Conservation (phyloP, 2,329 filamentous ascomycete species). For the Zymoseptoria brevis region DNA sequence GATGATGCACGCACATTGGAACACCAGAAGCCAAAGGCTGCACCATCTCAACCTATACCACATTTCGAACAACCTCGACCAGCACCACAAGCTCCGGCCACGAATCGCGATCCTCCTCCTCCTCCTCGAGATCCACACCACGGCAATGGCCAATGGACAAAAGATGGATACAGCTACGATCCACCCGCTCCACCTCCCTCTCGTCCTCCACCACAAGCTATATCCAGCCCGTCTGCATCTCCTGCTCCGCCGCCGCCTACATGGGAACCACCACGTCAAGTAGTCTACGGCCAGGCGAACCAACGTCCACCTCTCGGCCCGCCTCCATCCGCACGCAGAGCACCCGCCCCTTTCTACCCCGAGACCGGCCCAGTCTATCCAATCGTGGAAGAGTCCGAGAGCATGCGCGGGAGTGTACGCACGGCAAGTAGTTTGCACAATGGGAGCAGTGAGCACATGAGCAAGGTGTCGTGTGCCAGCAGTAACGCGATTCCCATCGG, state of each 20-base stretch:
- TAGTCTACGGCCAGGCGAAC: conserved; percentile 22
- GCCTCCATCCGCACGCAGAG: conserved; percentile 41
- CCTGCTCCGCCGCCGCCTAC: conserved; percentile 3
- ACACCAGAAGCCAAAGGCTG: background rate
- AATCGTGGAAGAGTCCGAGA: conserved; percentile 42
- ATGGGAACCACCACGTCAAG: conserved; percentile 25
- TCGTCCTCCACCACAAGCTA: conserved; percentile 9
- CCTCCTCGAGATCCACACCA: conserved; percentile 19
- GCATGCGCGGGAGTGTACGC: conserved; percentile 22
- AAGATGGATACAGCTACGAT: conserved; percentile 22
- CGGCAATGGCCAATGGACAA: conserved; percentile 24
- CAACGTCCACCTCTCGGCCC: conserved; percentile 39
- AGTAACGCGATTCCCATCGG: conserved; percentile 42
- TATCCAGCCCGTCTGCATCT: background rate
- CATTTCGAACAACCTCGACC: conserved; percentile 12
- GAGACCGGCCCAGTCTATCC: conserved; percentile 42
- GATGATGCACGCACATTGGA: conserved; percentile 9
- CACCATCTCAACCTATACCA: conserved; percentile 8
- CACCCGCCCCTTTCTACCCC: conserved; percentile 43
- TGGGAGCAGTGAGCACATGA: conserved; percentile 18
- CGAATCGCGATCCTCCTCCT: conserved; percentile 12
- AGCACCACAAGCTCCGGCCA: conserved; percentile 9
- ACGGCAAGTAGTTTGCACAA: conserved; percentile 26
- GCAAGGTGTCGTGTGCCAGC: conserved; percentile 38
- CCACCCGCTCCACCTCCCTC: conserved; percentile 15